phyloP scores from a whole-genome alignment of 331 rosid species.

The Acacia pycnantha region DNA sequence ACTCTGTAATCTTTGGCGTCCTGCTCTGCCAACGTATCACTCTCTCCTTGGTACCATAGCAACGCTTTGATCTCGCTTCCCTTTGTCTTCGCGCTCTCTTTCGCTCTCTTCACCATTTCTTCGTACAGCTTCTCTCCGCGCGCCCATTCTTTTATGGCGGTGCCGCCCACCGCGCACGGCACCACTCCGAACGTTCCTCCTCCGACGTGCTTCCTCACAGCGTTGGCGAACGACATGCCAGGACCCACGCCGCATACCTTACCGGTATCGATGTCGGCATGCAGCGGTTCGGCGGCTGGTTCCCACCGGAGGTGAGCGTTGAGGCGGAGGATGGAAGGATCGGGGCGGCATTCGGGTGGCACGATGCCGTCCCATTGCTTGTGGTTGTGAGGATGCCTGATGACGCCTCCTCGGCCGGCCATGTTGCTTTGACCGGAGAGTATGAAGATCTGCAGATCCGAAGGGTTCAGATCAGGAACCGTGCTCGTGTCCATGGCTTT shows the following conservation, averaged over 20 bases:
- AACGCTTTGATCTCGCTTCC: constrained; percentile 54
- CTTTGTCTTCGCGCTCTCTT: constrained; percentile 42
- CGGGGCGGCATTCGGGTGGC: constrained; percentile 56
- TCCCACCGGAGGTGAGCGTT: constrained; percentile 66
- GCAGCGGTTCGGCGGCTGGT: constrained; percentile 68
- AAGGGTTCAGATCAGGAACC: constrained; percentile 1
- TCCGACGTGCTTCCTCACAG: constrained; percentile 34
- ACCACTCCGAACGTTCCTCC: constrained; percentile 45
- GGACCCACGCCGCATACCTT: constrained; percentile 81
- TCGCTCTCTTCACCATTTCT: constrained; percentile 64
- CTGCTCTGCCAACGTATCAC: constrained; percentile 48
- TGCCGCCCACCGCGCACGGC: constrained; percentile 90
- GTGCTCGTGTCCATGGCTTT: constrained; percentile 24
- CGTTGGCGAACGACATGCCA: constrained; percentile 75
- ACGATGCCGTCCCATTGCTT: constrained; percentile 69
- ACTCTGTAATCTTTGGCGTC: constrained; percentile 62
- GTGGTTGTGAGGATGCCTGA: constrained; percentile 23
- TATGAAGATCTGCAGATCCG: constrained; percentile 60
- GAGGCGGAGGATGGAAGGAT: constrained; percentile 62
- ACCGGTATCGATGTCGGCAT: constrained; percentile 63
- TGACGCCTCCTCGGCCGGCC: constrained; percentile 86
- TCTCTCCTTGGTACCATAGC: constrained; percentile 92
- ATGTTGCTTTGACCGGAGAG: constrained; percentile 93
- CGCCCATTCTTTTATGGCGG: constrained; percentile 87
- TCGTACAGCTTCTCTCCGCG: constrained; percentile 77